Conservation (phyloP, 176 grass and related monocot genomes). For the Eragrostis nindensis region DNA sequence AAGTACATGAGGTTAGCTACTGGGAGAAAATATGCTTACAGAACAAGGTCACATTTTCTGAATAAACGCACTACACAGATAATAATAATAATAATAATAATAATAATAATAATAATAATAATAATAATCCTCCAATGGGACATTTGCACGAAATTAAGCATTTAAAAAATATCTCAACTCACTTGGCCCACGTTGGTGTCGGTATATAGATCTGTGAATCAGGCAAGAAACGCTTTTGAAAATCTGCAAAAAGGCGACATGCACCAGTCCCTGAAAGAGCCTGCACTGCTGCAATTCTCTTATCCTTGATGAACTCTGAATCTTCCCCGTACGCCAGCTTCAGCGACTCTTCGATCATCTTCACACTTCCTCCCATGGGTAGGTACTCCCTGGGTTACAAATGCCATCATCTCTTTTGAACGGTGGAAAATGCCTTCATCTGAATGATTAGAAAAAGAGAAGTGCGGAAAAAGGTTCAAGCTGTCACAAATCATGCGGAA, state of each 20-base stretch:
- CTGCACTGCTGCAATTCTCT: conserved; percentile 85
- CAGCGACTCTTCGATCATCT: conserved; percentile 88
- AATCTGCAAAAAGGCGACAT: conserved; percentile 93
- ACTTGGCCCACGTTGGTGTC: conserved; percentile 95
- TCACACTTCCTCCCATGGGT: conserved; percentile 89
- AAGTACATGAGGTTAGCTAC: conserved; percentile 37
- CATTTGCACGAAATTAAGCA: not conserved
- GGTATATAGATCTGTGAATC: conserved; percentile 97
- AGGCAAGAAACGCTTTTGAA: conserved; percentile 86
- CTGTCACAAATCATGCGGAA: not conserved
- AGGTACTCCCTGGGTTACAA: conserved; percentile 81
- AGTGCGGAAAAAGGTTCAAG: not conserved
- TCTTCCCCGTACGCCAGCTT: conserved; percentile 86
- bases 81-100: not conserved
- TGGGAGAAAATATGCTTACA: not conserved
- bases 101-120: too few relatives aligned
- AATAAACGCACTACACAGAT: not conserved
- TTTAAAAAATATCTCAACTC: conserved; percentile 38
- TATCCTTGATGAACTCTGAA: conserved; percentile 88
- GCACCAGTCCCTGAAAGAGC: conserved; percentile 93
- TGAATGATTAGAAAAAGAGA: not conserved
- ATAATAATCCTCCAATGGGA: too few relatives aligned
- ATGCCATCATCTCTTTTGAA: not conserved
- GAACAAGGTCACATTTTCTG: not conserved
- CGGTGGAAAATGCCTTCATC: too few relatives aligned